Conservation (phyloP, 2,329 filamentous ascomycete genomes). For the Apiospora rasikravindrae region DNA sequence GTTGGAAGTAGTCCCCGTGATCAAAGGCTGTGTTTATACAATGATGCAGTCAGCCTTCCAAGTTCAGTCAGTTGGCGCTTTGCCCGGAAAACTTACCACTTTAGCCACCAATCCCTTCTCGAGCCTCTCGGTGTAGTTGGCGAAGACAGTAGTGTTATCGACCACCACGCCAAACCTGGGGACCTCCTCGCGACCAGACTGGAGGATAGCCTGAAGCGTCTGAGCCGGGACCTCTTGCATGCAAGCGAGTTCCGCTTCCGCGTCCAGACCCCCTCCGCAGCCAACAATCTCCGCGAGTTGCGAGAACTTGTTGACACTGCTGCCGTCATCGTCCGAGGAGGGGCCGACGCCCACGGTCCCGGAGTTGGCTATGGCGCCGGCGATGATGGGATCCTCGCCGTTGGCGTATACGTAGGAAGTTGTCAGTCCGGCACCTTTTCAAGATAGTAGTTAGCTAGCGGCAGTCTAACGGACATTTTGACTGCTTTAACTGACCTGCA, state of each 20-base stretch:
- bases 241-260: conserved; percentile 31
- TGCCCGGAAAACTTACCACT: conserved; percentile 22
- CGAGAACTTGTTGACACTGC: conserved; percentile 34
- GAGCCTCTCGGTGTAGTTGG: conserved; percentile 22
- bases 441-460: background rate
- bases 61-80: background rate
- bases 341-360: conserved; percentile 21
- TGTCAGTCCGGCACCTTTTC: conserved; percentile 6
- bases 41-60: background rate
- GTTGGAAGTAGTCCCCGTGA: conserved; percentile 33
- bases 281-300: conserved; percentile 31
- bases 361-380: conserved; percentile 38
- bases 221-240: conserved; percentile 30
- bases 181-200: conserved; percentile 22
- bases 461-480: background rate
- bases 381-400: conserved; percentile 38
- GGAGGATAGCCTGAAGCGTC: conserved; percentile 24
- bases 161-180: conserved; percentile 19
- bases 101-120: conserved; percentile 24
- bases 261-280: conserved; percentile 29
- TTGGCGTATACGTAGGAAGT: conserved; percentile 24
- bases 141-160: conserved; percentile 25
- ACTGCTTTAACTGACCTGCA: conserved; percentile 16
- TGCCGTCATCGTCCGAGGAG: conserved; percentile 32
- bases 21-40: conserved; percentile 29